Evolutionary conservation across 2,329 filamentous ascomycete species (phyloP).

Genomic region (Parasarocladium wereldwijsianum): DNA sequence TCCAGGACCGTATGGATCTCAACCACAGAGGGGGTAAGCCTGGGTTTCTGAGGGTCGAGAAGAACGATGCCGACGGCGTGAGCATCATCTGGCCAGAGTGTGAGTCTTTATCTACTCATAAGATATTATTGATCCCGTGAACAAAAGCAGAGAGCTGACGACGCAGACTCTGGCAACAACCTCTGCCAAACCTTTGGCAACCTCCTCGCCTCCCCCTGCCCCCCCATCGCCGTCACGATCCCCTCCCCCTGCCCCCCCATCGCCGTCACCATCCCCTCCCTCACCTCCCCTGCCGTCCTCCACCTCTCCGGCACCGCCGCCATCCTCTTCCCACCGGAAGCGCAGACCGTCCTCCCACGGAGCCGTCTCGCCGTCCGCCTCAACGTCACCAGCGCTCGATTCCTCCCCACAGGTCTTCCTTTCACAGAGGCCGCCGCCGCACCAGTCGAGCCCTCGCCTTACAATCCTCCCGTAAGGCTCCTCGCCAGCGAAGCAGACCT

Average conservation of each 20-base stretch:
- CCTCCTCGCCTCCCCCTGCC: slow-evolving; percentile 48
- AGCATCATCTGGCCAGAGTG: slow-evolving; percentile 65
- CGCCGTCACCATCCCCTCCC: slow-evolving; percentile 60
- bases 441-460: slow-evolving; percentile 50
- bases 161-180: slow-evolving; percentile 56
- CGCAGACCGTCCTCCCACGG: slow-evolving; percentile 46
- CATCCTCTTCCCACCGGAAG: slow-evolving; percentile 50
- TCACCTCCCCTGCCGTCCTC: slow-evolving; percentile 55
- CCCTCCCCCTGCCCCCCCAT: slow-evolving; percentile 61
- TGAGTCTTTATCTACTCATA: slow-evolving; percentile 11
- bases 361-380: slow-evolving; percentile 62
- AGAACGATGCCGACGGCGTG: slow-evolving; percentile 19
- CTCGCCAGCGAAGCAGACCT: slow-evolving; percentile 40
- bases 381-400: slow-evolving; percentile 42
- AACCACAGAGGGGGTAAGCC: slow-evolving; percentile 58
- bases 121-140: background rate
- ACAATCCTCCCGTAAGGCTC: slow-evolving; percentile 60
- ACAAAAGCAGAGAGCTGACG: slow-evolving; percentile 6
- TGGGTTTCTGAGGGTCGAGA: slow-evolving; percentile 4
- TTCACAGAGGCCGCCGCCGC: slow-evolving; percentile 40
- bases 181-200: slow-evolving; percentile 78
- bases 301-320: slow-evolving; percentile 58
- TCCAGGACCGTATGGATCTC: slow-evolving; percentile 61
- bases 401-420: slow-evolving; percentile 49
- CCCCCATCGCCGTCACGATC: slow-evolving; percentile 52